Base-by-base conservation (phyloP, 2,329 filamentous ascomycete species). In the Cephalotrichum gorgonifer region DNA sequence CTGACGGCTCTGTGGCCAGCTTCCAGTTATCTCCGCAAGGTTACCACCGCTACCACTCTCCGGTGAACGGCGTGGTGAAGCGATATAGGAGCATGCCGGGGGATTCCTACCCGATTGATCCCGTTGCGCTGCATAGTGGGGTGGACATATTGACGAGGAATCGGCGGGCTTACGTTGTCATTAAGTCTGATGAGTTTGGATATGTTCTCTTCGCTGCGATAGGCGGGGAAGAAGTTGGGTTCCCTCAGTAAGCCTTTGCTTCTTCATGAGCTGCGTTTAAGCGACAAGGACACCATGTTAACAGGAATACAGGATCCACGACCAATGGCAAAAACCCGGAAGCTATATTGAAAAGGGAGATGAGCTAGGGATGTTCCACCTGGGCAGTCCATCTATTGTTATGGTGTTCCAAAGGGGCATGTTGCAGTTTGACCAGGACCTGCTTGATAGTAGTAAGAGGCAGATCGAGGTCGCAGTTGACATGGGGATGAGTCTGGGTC, bases 11-110 rank as follows among this genome's bases (percentile, higher is more conserved):
- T 0, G 56, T 71, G 8, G 68, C 67, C 5, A 68, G 65, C 49
- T 70, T 69, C 49, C 60, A 66, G 4, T 55, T 72, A 2, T 64
- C 61, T 25, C 67, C 67, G 11, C 68, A 71, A 57, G 68, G 72
- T 54, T 72, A 72, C 51, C 69, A 72, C 53, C 62, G 69, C 4
- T 72, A 66, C 52, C 69, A 72, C 56, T 64, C 62, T 3, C 70
- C 69, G 3, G 66, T 72, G 3, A 57, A 57, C 0, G 69, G 70
- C 2, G 63, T 47, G 3, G 57, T 72, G 2, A 63, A 60, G 51
- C 55, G 57, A 51, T 66, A 63, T 47, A 61, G 61, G 44, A 61
- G 62, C 9, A 63, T 72, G 15, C 64, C 66, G 1, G 68, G 69
- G 0, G 63, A 67, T 43, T 70, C 71, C 51, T 71, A 70, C 48